phyloP scores from a whole-genome alignment of 208 protist species.

The Trichomonas vaginalis region DNA sequence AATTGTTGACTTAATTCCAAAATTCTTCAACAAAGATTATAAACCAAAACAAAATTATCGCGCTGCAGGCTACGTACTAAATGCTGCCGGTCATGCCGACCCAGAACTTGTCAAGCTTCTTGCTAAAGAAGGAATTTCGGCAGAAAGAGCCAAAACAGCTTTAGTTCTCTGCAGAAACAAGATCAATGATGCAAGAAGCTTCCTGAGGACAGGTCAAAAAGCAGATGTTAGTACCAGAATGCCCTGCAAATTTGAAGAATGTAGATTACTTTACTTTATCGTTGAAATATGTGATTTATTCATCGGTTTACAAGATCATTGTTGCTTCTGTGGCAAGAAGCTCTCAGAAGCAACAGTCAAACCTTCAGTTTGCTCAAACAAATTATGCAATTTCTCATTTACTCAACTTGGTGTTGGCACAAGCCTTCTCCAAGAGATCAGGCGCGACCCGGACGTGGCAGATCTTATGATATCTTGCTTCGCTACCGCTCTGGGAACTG shows the following conservation, averaged over 20 bases:
- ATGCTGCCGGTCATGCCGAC: neutral
- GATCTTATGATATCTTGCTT: neutral
- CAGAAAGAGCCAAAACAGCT: neutral
- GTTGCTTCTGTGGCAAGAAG: neutral
- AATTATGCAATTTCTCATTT: constrained; percentile 7
- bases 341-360: neutral
- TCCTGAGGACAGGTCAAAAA: neutral
- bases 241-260: too few species aligned
- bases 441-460: neutral
- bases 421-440: neutral
- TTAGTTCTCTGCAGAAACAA: neutral
- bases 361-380: neutral
- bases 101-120: neutral
- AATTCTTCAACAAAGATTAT: neutral
- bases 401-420: neutral
- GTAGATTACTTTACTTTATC: neutral
- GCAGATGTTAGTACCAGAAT: too few species aligned
- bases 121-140: neutral
- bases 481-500: neutral
- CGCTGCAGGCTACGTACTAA: neutral
- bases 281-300: neutral
- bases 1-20: neutral
- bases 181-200: neutral
- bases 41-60: neutral
- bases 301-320: neutral